These are phyloP conservation scores for Ceriops tagal DNA, from an alignment of 345 rosid genomes.

Conservation along the genomic window DNA sequence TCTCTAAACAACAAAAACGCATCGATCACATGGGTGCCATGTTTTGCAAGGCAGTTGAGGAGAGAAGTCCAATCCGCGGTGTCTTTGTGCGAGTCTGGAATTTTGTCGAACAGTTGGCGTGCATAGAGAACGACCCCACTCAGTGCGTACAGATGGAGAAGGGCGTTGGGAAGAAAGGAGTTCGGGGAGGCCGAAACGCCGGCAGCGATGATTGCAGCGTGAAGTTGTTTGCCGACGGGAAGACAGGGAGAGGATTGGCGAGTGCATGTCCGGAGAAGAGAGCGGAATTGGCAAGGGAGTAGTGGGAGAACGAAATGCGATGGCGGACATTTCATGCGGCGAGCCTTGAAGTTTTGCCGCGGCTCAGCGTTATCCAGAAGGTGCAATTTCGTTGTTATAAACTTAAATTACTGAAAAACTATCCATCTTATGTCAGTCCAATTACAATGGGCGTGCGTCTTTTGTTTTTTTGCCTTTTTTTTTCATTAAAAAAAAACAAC, in stretches of 20 bases:
- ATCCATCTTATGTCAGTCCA: no score
- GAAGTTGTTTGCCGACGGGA: slow-evolving; percentile 44
- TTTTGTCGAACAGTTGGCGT: slow-evolving; percentile 60
- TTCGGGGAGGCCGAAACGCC: slow-evolving; percentile 36
- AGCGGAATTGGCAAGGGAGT: slow-evolving; percentile 37
- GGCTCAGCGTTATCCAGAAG: no score
- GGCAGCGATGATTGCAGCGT: slow-evolving; percentile 53
- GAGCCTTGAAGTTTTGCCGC: no score
- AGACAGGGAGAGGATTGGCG: slow-evolving; percentile 36
- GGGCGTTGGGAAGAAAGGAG: slow-evolving; percentile 52
- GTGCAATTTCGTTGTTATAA: no score
- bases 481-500: no score
- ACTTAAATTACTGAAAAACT: no score
- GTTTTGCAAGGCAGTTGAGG: slow-evolving; percentile 45
- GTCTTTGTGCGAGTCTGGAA: slow-evolving; percentile 58
- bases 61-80: slow-evolving; percentile 68
- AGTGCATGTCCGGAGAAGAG: slow-evolving; percentile 51
- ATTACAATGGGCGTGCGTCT: no score
- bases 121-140: slow-evolving; percentile 44
- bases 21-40: slow-evolving; percentile 16
- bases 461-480: no score
- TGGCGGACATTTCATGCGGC: slow-evolving; percentile 35
- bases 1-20: slow-evolving; percentile 42
- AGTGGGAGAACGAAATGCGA: slow-evolving; percentile 13
- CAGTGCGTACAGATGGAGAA: slow-evolving; percentile 47